Conservation (phyloP, 495 filamentous ascomycete genomes). For the Penicillium verhagenii region DNA sequence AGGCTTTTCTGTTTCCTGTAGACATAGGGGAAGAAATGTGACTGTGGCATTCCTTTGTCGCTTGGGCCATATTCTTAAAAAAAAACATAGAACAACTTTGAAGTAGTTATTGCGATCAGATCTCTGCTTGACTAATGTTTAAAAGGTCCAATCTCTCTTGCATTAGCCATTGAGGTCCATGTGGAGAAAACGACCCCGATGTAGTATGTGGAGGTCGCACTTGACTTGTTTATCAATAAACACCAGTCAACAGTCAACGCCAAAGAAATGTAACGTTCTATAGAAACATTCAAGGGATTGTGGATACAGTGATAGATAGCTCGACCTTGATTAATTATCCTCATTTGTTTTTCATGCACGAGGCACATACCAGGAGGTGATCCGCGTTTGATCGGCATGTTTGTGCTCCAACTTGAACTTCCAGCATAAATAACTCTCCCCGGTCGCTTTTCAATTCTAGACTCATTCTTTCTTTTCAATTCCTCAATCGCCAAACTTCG, state of each 20-base stretch:
- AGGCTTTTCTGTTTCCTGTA: neutral
- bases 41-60: slow-evolving; percentile 3
- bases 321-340: neutral
- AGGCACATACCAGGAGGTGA: slow-evolving; percentile 9
- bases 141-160: too few relatives aligned
- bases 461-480: slow-evolving; percentile 2
- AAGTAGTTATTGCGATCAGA: too few relatives aligned
- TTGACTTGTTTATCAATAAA: neutral
- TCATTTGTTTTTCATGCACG: slow-evolving; percentile 4
- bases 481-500: too few relatives aligned
- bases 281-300: slow-evolving; percentile 17
- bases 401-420: too few relatives aligned
- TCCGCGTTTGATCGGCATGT: slow-evolving; percentile 25
- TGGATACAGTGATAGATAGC: neutral
- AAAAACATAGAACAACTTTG: too few relatives aligned
- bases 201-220: slow-evolving; percentile 25
- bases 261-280: slow-evolving; percentile 19
- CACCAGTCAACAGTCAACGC: neutral
- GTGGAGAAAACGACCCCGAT: neutral
- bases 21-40: too few relatives aligned
- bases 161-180: neutral
- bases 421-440: slow-evolving; percentile 21
- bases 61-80: neutral
- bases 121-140: too few relatives aligned
- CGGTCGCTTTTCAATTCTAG: neutral